Conservation (phyloP, 495 filamentous ascomycete genomes). For the Cudoniella acicularis region DNA sequence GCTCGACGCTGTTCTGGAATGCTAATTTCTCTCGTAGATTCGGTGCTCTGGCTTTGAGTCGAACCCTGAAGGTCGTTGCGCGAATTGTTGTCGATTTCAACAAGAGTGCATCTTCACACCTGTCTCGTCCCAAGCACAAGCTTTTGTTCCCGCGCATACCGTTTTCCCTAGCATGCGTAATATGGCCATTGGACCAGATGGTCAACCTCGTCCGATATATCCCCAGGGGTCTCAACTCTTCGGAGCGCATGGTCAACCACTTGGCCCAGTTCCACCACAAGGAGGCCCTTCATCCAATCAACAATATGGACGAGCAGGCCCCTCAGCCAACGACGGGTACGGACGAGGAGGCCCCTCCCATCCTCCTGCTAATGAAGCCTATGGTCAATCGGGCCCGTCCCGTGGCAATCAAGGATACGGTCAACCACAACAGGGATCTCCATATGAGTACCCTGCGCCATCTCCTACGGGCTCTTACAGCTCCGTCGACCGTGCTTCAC, state of each 20-base stretch:
- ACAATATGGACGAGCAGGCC: slow-evolving; percentile 43
- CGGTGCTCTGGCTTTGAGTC: slow-evolving; percentile 80
- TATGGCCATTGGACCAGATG: slow-evolving; percentile 39
- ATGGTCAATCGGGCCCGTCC: no score
- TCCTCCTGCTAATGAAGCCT: no score
- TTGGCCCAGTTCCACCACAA: slow-evolving; percentile 47
- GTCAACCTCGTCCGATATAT: slow-evolving; percentile 36
- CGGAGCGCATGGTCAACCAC: slow-evolving; percentile 74
- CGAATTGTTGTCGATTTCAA: slow-evolving; percentile 75
- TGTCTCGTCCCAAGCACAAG: slow-evolving; percentile 77
- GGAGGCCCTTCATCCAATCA: slow-evolving; percentile 31
- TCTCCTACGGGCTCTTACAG: slow-evolving; percentile 33
- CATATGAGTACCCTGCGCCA: slow-evolving; percentile 41
- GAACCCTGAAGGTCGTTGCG: slow-evolving; percentile 73
- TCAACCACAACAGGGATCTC: slow-evolving; percentile 33
- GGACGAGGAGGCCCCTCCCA: background rate
- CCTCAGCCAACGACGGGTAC: background rate
- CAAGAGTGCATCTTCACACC: slow-evolving; percentile 87
- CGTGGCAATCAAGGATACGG: no score
- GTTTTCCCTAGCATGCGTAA: slow-evolving; percentile 61
- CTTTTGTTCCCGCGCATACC: slow-evolving; percentile 77
- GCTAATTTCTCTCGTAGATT: slow-evolving; percentile 50
- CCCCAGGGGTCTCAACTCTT: slow-evolving; percentile 51
- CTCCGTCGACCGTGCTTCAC: slow-evolving; percentile 5
- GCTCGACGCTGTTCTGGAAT: no score